Evolutionary conservation across 2,329 filamentous ascomycete genomes (phyloP).

Genomic region (Sarocladium oryzae): DNA sequence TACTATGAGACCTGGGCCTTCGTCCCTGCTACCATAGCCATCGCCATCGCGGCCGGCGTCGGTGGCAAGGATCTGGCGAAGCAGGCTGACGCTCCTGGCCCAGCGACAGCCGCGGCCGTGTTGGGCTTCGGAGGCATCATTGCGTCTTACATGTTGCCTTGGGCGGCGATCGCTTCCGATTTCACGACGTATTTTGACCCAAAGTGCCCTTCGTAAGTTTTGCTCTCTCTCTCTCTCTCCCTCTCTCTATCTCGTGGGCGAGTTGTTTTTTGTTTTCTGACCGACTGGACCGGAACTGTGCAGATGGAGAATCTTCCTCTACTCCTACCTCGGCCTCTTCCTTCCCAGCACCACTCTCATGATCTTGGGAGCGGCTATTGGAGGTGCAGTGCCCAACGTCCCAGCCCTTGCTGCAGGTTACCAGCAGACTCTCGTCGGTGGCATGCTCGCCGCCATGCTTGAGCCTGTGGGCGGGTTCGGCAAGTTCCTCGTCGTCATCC

Average conservation of each 20-base stretch:
- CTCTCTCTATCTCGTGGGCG: no score
- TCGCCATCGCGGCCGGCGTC: slow-evolving; percentile 48
- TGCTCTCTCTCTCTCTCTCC: no score
- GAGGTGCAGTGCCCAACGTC: slow-evolving; percentile 48
- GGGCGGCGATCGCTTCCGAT: slow-evolving; percentile 52
- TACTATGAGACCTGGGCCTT: slow-evolving; percentile 52
- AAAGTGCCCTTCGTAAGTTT: slow-evolving; percentile 41
- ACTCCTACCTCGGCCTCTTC: slow-evolving; percentile 49
- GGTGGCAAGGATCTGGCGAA: slow-evolving; percentile 42
- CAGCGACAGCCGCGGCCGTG: slow-evolving; percentile 38
- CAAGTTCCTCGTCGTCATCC: slow-evolving; percentile 53
- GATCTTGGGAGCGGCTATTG: slow-evolving; percentile 58
- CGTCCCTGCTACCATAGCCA: slow-evolving; percentile 47
- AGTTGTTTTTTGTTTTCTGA: neutral
- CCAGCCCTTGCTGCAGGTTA: slow-evolving; percentile 49
- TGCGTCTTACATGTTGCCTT: slow-evolving; percentile 58
- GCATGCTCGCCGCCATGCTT: slow-evolving; percentile 54
- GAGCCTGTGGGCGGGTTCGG: slow-evolving; percentile 52
- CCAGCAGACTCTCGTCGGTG: slow-evolving; percentile 46
- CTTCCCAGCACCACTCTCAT: slow-evolving; percentile 53
- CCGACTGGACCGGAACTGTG: slow-evolving; percentile 4
- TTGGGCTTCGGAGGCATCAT: slow-evolving; percentile 55
- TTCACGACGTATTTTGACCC: slow-evolving; percentile 56
- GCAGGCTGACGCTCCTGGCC: slow-evolving; percentile 34
- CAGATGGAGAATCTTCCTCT: slow-evolving; percentile 43